Evolutionary conservation across 257 asterid genomes (phyloP).

Genomic region (Henckelia pumila): DNA sequence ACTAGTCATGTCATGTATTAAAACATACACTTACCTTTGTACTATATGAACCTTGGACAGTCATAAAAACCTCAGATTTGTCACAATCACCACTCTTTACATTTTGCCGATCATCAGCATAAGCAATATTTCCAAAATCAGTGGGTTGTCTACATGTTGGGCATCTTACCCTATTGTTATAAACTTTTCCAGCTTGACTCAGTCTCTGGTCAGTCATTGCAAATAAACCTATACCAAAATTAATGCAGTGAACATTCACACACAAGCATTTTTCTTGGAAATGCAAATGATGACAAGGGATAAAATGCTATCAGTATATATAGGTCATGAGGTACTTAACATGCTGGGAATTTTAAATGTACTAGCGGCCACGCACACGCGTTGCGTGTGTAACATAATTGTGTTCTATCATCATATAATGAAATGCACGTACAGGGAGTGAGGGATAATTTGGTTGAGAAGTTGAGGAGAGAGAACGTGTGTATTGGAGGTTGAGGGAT

Average conservation of each 20-base stretch:
- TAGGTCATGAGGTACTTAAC: constrained; percentile 6
- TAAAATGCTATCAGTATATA: neutral
- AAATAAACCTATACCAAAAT: constrained; percentile 62
- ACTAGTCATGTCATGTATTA: too few species aligned
- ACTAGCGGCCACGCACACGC: too few species aligned
- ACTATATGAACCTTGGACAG: constrained; percentile 89
- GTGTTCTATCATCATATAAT: too few species aligned
- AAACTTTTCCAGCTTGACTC: constrained; percentile 47
- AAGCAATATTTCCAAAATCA: constrained; percentile 80
- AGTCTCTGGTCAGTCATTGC: constrained; percentile 72
- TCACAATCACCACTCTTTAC: constrained; percentile 32
- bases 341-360: neutral
- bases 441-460: too few species aligned
- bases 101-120: constrained; percentile 65
- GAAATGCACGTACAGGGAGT: too few species aligned
- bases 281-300: constrained; percentile 2
- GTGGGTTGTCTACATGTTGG: constrained; percentile 89
- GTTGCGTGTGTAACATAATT: too few species aligned
- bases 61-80: constrained; percentile 51
- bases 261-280: too few species aligned
- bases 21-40: constrained; percentile 60
- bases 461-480: too few species aligned
- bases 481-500: too few species aligned
- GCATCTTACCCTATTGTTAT: constrained; percentile 69
- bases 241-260: constrained; percentile 5